Conservation (phyloP, 2,329 filamentous ascomycete genomes). For the Penicillium sp. region DNA sequence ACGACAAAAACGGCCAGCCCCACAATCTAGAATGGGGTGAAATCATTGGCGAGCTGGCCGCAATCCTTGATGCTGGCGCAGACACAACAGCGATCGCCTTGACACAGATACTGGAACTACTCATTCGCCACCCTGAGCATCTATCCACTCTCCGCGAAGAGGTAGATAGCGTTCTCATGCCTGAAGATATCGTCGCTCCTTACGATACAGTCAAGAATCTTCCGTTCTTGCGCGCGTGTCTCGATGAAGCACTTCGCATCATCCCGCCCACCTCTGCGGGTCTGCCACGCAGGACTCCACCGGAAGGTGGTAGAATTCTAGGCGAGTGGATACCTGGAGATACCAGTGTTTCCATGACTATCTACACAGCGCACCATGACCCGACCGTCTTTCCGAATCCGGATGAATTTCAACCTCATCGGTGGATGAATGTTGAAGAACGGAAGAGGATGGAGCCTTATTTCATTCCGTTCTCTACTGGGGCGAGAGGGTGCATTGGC, state of each 20-base stretch:
- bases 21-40: slow-evolving; percentile 59
- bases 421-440: slow-evolving; percentile 43
- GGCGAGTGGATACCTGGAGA: slow-evolving; percentile 49
- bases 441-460: slow-evolving; percentile 39
- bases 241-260: slow-evolving; percentile 55
- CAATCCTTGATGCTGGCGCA: slow-evolving; percentile 49
- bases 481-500: slow-evolving; percentile 43
- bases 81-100: slow-evolving; percentile 58
- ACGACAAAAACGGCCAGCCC: slow-evolving; percentile 46
- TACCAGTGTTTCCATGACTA: slow-evolving; percentile 47
- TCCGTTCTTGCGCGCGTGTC: slow-evolving; percentile 54
- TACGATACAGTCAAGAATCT: slow-evolving; percentile 55
- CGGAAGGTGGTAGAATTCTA: slow-evolving; percentile 45
- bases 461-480: slow-evolving; percentile 45
- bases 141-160: slow-evolving; percentile 48
- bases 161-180: slow-evolving; percentile 47
- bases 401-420: slow-evolving; percentile 40
- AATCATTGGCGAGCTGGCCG: slow-evolving; percentile 56
- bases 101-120: slow-evolving; percentile 55
- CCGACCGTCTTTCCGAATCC: slow-evolving; percentile 38
- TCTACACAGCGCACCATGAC: slow-evolving; percentile 42
- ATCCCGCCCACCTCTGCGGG: slow-evolving; percentile 46
- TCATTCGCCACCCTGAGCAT: slow-evolving; percentile 51
- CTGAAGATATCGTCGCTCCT: slow-evolving; percentile 48
- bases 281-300: slow-evolving; percentile 48